A percentile compares a stretch with the other conserved stretches of the same genome.
Conservation (phyloP, 192 early-diverging fungal species). For the Backusella sp. region DNA sequence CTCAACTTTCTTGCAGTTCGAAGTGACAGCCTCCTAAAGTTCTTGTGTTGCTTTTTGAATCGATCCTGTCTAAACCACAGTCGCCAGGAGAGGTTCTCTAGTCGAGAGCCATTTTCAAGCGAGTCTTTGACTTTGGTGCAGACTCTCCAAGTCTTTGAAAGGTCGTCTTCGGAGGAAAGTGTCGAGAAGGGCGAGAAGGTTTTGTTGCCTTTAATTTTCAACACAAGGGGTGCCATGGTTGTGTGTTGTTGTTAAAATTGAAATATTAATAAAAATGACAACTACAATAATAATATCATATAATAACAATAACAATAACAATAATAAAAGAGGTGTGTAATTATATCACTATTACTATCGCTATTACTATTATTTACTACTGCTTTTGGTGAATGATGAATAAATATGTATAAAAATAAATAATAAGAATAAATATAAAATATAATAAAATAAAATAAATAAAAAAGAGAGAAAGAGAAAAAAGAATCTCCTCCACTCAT, state of each 20-base stretch:
- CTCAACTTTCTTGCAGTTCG: slow-evolving; percentile 4
- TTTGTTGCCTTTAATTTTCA: slow-evolving; percentile 75
- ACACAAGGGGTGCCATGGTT: slow-evolving; percentile 63
- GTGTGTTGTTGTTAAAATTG: background rate
- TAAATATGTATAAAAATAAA: no score
- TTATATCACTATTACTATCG: no score
- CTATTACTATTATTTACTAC: no score
- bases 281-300: background rate
- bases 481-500: no score
- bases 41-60: background rate
- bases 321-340: no score
- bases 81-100: slow-evolving; percentile 88
- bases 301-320: background rate
- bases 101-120: slow-evolving; percentile 77
- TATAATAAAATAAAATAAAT: no score
- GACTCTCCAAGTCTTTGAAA: slow-evolving; percentile 76
- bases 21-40: background rate
- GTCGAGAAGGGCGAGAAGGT: slow-evolving; percentile 72
- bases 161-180: slow-evolving; percentile 72
- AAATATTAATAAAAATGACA: background rate
- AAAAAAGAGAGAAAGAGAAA: background rate
- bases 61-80: slow-evolving; percentile 64
- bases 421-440: no score
- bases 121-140: slow-evolving; percentile 86
- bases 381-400: no score